These are phyloP conservation scores for Pseudozyma sp. DNA, from an alignment of 1,284 basidiomycete species.

Conservation along the genomic window DNA sequence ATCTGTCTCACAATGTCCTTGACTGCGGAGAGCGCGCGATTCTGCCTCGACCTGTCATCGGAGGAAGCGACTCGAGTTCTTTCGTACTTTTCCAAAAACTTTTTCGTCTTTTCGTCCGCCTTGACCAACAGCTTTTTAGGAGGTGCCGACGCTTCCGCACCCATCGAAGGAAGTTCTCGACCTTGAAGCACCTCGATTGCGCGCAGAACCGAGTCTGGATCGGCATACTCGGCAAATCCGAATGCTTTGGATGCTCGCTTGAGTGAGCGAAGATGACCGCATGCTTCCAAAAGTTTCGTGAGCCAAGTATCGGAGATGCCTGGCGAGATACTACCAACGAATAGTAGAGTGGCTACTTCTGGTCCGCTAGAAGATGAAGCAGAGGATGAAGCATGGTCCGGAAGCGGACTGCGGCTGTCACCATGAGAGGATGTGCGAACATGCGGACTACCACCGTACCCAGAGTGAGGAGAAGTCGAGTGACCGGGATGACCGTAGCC, in stretches of 20 bases:
- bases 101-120: slow-evolving; percentile 90
- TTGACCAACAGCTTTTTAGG: slow-evolving; percentile 80
- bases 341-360: slow-evolving; percentile 75
- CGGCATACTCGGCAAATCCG: slow-evolving; percentile 91
- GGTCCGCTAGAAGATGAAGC: slow-evolving; percentile 8
- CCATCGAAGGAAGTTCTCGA: slow-evolving; percentile 75
- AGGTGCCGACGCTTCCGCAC: slow-evolving; percentile 39
- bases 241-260: slow-evolving; percentile 94
- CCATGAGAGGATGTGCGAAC: slow-evolving; percentile 10
- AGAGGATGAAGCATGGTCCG: slow-evolving; percentile 18
- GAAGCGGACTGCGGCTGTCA: slow-evolving; percentile 16
- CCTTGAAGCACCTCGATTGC: slow-evolving; percentile 84
- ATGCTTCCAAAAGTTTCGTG: slow-evolving; percentile 83
- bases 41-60: slow-evolving; percentile 68
- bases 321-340: slow-evolving; percentile 93
- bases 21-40: slow-evolving; percentile 74
- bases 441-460: slow-evolving; percentile 29
- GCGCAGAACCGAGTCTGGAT: slow-evolving; percentile 85
- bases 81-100: slow-evolving; percentile 85
- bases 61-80: slow-evolving; percentile 82
- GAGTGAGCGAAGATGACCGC: slow-evolving; percentile 85
- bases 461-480: slow-evolving; percentile 31
- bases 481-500: slow-evolving; percentile 9
- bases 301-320: slow-evolving; percentile 84
- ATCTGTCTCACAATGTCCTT: slow-evolving; percentile 66